Conservation (phyloP, 352 stramenopile genomes). For the Blastocystis sp. region DNA sequence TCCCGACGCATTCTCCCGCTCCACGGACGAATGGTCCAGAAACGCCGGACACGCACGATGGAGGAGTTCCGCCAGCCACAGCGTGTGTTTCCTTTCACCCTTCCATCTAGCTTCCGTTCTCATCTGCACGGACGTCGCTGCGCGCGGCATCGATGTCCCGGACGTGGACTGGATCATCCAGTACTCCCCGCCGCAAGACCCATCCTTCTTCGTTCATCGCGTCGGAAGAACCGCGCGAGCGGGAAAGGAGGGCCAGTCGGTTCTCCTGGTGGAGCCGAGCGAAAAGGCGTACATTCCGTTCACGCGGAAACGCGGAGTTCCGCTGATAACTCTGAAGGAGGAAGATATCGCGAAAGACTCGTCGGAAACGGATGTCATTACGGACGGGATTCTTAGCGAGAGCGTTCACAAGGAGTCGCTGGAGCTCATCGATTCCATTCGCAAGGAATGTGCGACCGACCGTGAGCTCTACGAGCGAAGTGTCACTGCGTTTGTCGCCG, state of each 20-base stretch:
- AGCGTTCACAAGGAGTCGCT: slow-evolving; percentile 55
- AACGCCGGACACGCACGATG: slow-evolving; percentile 68
- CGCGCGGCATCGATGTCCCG: slow-evolving; percentile 89
- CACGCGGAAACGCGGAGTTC: slow-evolving; percentile 16
- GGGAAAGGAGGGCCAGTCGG: slow-evolving; percentile 64
- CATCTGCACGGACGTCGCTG: slow-evolving; percentile 95
- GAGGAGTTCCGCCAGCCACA: slow-evolving; percentile 53
- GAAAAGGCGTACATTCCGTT: slow-evolving; percentile 55
- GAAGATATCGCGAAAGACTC: slow-evolving; percentile 58
- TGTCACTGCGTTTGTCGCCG: slow-evolving; percentile 80
- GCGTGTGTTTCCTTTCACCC: not conserved
- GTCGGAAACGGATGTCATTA: slow-evolving; percentile 63
- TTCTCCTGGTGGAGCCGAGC: slow-evolving; percentile 45
- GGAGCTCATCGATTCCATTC: slow-evolving; percentile 76
- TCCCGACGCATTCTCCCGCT: slow-evolving; percentile 65
- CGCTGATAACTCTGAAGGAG: slow-evolving; percentile 35
- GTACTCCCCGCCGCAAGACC: slow-evolving; percentile 88
- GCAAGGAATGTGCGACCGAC: slow-evolving; percentile 76
- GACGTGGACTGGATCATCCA: slow-evolving; percentile 98
- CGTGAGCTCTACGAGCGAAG: slow-evolving; percentile 92
- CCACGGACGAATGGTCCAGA: slow-evolving; percentile 67
- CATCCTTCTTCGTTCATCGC: slow-evolving; percentile 96
- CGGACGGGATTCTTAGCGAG: slow-evolving; percentile 59
- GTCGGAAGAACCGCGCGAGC: slow-evolving; percentile 89
- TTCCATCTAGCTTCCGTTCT: slow-evolving; percentile 69